Evolutionary conservation across 1,139 yeast species (phyloP).

Genomic region (Magnusiomyces suaveolens): DNA sequence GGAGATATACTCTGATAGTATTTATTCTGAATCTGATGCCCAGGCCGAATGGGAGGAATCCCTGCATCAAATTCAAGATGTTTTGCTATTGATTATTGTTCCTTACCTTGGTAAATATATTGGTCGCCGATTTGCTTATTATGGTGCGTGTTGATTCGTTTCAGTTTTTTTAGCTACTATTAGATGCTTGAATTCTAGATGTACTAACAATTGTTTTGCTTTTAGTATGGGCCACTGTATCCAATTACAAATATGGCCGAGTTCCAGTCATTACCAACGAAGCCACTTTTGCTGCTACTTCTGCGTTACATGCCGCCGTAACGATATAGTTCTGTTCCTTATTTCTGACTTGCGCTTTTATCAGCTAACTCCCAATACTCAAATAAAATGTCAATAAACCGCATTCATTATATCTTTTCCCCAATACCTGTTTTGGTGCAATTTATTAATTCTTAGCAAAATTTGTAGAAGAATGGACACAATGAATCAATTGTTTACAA

Average conservation of each 20-base stretch:
- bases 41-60: slow-evolving; percentile 81
- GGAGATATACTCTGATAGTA: background rate
- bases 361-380: no score
- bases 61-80: slow-evolving; percentile 47
- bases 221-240: slow-evolving; percentile 13
- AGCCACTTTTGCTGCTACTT: slow-evolving; percentile 12
- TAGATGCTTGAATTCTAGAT: background rate
- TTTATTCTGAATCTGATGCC: slow-evolving; percentile 33
- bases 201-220: background rate
- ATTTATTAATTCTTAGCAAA: no score
- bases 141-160: slow-evolving; percentile 21
- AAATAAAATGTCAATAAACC: no score
- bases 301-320: slow-evolving; percentile 10
- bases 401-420: no score
- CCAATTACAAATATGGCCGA: slow-evolving; percentile 9
- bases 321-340: no score
- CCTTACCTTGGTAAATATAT: slow-evolving; percentile 64
- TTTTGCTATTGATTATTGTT: slow-evolving; percentile 49
- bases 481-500: no score
- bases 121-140: slow-evolving; percentile 54
- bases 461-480: no score
- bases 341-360: no score
- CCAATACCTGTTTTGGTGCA: no score
- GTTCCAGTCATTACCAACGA: slow-evolving; percentile 9
- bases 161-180: background rate